Conservation (phyloP, 345 rosid genomes). For the Pelargonium nanum region DNA sequence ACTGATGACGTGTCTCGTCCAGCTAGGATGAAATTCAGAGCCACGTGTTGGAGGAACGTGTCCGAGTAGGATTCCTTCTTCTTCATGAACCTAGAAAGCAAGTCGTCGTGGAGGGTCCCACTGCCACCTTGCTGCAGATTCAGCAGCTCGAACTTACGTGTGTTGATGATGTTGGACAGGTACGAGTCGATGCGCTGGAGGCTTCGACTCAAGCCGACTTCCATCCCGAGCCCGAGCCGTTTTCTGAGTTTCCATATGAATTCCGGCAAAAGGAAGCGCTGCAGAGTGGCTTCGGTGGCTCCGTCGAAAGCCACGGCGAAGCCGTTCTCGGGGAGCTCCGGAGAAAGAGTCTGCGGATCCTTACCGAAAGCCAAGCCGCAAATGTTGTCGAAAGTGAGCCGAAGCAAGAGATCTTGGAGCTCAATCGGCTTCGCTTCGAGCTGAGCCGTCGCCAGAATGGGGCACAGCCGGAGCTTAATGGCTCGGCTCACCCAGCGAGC, state of each 20-base stretch:
- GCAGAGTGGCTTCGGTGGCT: slow-evolving; percentile 39
- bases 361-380: slow-evolving; percentile 38
- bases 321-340: slow-evolving; percentile 26
- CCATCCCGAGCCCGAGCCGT: slow-evolving; percentile 34
- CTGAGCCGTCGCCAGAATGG: slow-evolving; percentile 31
- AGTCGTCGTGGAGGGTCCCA: slow-evolving; percentile 22
- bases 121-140: slow-evolving; percentile 8
- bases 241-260: slow-evolving; percentile 27
- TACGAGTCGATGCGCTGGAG: slow-evolving; percentile 22
- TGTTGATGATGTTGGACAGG: slow-evolving; percentile 26
- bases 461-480: slow-evolving; percentile 30
- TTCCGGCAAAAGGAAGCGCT: slow-evolving; percentile 32
- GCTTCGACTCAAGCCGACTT: slow-evolving; percentile 23
- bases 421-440: slow-evolving; percentile 20
- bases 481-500: slow-evolving; percentile 40
- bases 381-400: slow-evolving; percentile 43
- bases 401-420: slow-evolving; percentile 34
- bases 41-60: slow-evolving; percentile 35
- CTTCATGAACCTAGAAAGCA: slow-evolving; percentile 35
- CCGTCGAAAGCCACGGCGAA: slow-evolving; percentile 33
- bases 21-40: slow-evolving; percentile 38
- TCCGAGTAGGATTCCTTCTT: slow-evolving; percentile 35
- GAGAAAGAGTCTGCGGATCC: slow-evolving; percentile 31
- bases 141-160: slow-evolving; percentile 28
- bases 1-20: slow-evolving; percentile 44